Evolutionary conservation across 2,329 filamentous ascomycete species (phyloP).

Genomic region (Endoconidiophora laricicola): DNA sequence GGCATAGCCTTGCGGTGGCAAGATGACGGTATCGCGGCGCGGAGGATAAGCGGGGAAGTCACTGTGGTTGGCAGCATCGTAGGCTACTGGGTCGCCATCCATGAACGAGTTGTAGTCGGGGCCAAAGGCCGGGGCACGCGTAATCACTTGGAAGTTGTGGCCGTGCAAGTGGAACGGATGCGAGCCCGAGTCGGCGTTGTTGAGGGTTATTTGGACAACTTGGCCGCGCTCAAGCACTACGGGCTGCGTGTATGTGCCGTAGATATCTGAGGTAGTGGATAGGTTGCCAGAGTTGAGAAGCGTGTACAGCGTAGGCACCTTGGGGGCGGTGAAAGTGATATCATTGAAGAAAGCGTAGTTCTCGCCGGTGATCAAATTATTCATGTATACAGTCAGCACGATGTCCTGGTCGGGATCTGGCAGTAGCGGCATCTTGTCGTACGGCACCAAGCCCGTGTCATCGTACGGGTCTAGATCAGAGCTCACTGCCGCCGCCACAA

Average conservation of each 20-base stretch:
- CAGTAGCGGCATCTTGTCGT: slow-evolving; percentile 32
- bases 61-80: slow-evolving; percentile 24
- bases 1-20: slow-evolving; percentile 31
- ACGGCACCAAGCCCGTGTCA: slow-evolving; percentile 35
- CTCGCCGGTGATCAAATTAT: slow-evolving; percentile 37
- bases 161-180: slow-evolving; percentile 52
- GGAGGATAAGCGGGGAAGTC: slow-evolving; percentile 25
- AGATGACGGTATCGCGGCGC: slow-evolving; percentile 31
- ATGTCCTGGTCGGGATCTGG: slow-evolving; percentile 33
- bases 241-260: slow-evolving; percentile 33
- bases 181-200: slow-evolving; percentile 39
- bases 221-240: slow-evolving; percentile 37
- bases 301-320: slow-evolving; percentile 52
- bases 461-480: slow-evolving; percentile 38
- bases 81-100: slow-evolving; percentile 16
- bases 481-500: slow-evolving; percentile 18
- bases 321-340: slow-evolving; percentile 44
- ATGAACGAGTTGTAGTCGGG: slow-evolving; percentile 11
- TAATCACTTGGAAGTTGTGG: slow-evolving; percentile 37
- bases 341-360: slow-evolving; percentile 45
- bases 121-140: slow-evolving; percentile 12
- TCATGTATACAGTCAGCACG: slow-evolving; percentile 31
- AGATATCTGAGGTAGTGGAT: slow-evolving; percentile 30
- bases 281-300: slow-evolving; percentile 37
- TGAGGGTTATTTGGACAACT: slow-evolving; percentile 40